Evolutionary conservation across 225 moss, liverwort and hornwort species (phyloP), one percentile per base, ranked within the genome.

Genomic region (Thuidium tamariscinum): DNA sequence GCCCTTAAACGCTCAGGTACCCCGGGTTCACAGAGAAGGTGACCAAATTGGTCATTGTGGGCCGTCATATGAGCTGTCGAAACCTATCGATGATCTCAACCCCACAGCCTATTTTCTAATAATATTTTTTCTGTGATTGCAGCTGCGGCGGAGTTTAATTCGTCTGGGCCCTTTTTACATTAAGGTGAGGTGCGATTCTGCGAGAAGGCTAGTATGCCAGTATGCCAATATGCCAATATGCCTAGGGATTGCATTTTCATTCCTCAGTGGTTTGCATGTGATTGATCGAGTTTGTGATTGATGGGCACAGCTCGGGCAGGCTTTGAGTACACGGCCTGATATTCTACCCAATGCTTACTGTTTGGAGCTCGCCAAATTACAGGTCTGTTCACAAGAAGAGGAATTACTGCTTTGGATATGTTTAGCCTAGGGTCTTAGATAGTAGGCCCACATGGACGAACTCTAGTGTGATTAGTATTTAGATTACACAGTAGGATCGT

Each of bases 291-390:
- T 88, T 84, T 91, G 52, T 84, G 82, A 37, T 75, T 85, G 91
- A 66, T 78, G 74, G 80, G 83, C 82, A 90, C 91, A 95, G 95
- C 94, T 96, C 77, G 97, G 95, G 42, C 95, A 97, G 91, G 97
- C 97, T 59, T 94, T 97, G 59, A 97, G 96, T 89, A 97, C 97
- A 42, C 89, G 97, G 48, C 97, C 95, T 82, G 97, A 97, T 77
- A 92, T 95, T 87, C 89, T 95, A 75, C 97, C 97, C 46, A 95
- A 86, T 72, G 95, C 81, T 59, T 97, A 95, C 79, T 97, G 97
- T 87, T 79, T 82, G 82, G 97, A 97, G 92, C 93, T 97, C 68
- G 94, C 97, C 69, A 97, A 97, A 76, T 93, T 97, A 87, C 97
- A 96, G 94, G 95, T 95, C 60, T 63, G 87, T 72, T 79, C 48